These are phyloP conservation scores for Diphasiastrum complanatum DNA, from an alignment of 83 land plant species.

Conservation along the genomic window DNA sequence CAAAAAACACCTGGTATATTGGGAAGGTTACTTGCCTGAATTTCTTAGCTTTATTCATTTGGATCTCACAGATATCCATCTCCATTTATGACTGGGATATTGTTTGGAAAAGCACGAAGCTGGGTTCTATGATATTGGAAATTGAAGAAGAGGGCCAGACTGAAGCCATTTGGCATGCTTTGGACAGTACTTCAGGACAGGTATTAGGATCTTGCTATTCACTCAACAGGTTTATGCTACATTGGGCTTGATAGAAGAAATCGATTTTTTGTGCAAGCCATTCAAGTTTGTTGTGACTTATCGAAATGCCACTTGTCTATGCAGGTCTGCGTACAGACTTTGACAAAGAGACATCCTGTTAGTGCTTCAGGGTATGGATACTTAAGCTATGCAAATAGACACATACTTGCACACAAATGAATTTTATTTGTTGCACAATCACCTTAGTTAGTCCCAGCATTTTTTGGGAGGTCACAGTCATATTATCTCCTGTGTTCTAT, in stretches of 20 bases:
- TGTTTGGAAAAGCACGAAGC: slow-evolving; percentile 89
- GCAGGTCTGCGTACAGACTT: slow-evolving; percentile 43
- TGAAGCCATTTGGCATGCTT: slow-evolving; percentile 68
- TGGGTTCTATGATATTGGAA: slow-evolving; percentile 76
- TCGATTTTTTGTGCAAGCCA: slow-evolving; percentile 20
- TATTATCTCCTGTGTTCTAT: too few relatives aligned
- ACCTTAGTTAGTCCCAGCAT: neutral
- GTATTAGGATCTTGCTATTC: slow-evolving; percentile 22
- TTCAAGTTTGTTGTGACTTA: slow-evolving; percentile 8
- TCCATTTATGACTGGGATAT: slow-evolving; percentile 99
- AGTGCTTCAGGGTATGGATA: slow-evolving; percentile 55
- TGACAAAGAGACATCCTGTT: slow-evolving; percentile 42
- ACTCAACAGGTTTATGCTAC: neutral
- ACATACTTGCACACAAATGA: neutral
- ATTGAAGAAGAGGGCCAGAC: slow-evolving; percentile 74
- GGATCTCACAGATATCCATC: slow-evolving; percentile 51
- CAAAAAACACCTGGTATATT: too few relatives aligned
- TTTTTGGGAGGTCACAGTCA: too few relatives aligned
- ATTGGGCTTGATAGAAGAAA: too few relatives aligned
- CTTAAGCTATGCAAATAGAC: neutral
- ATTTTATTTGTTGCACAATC: neutral
- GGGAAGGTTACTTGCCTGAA: too few relatives aligned
- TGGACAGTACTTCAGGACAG: slow-evolving; percentile 90
- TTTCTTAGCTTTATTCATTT: too few relatives aligned
- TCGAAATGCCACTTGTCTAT: neutral